phyloP scores from a whole-genome alignment of 495 filamentous ascomycete genomes.

The Rostrohypoxylon terebratum region DNA sequence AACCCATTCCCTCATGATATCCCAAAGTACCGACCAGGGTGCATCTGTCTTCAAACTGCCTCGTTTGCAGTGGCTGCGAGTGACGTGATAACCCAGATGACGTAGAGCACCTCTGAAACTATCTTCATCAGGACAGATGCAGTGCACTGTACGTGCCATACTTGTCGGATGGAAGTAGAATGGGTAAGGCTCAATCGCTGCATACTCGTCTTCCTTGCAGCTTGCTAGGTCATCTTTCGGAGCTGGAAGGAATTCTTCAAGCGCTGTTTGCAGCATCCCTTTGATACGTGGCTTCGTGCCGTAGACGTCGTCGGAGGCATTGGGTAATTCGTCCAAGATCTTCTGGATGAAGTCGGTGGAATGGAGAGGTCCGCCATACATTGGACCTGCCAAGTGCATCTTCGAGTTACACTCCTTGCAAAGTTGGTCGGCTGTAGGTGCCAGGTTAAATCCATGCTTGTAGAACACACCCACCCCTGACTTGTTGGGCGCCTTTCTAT shows the following conservation, averaged over 20 bases:
- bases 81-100: constrained; percentile 81
- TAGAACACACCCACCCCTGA: constrained; percentile 74
- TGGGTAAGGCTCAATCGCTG: constrained; percentile 73
- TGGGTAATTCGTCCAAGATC: constrained; percentile 75
- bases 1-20: constrained; percentile 92
- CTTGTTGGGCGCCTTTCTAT: constrained; percentile 71
- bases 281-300: constrained; percentile 82
- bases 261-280: constrained; percentile 89
- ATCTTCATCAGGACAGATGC: constrained; percentile 76
- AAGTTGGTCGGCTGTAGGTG: constrained; percentile 66
- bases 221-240: constrained; percentile 50
- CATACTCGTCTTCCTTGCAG: constrained; percentile 62
- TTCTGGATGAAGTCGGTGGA: constrained; percentile 81
- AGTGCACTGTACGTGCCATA: constrained; percentile 79
- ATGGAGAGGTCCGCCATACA: constrained; percentile 93
- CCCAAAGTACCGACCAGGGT: constrained; percentile 88
- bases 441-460: constrained; percentile 79
- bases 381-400: constrained; percentile 88
- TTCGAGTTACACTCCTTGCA: constrained; percentile 89
- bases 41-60: constrained; percentile 94
- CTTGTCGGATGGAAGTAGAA: constrained; percentile 86
- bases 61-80: constrained; percentile 85
- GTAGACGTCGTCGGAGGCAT: constrained; percentile 72
- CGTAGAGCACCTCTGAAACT: constrained; percentile 82
- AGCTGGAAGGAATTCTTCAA: constrained; percentile 73